Base-by-base conservation (phyloP, 2,329 filamentous ascomycete species). In the Escovopsis sp. region DNA sequence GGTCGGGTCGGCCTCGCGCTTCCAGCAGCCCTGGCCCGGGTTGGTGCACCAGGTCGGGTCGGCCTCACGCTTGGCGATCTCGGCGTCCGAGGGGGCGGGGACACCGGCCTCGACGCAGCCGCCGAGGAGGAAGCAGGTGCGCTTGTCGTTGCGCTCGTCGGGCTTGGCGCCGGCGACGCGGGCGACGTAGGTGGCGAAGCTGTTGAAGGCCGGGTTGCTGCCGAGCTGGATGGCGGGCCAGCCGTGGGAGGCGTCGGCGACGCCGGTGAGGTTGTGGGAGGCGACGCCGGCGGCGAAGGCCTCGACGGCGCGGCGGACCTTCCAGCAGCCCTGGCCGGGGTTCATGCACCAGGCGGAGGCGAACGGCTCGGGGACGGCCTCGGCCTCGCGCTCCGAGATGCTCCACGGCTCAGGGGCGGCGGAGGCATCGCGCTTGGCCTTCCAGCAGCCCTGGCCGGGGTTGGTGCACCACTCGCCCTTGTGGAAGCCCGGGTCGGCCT, bases 111-210 rank as follows among this genome's bases (percentile, higher is more conserved):
- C 6, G 21, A 23, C 21, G 21, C 21, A 23, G 21, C 21, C 21
- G 21, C 21, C 21, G 21, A 23, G 21, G 21, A 23, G 6, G 21
- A 23, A 23, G 21, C 27, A 30, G 12, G 9, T 15, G 27, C n/a
- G 3, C 12, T 30, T 30, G 12, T 46, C 45, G 2, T 31, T 39
- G 31, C 39, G 40, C 43, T 52, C 50, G 37, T 45, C 35, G 5
- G 43, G 35, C 26, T 46, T 49, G 39, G 54, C 47, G 25, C 41
- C 35, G 11, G 50, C 40, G 34, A 50, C 42, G 32, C 51, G 46
- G 33, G 60, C 52, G 31, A 59, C 43, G 35, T 58, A 34, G 36
- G 47, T 43, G 42, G 58, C 56, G 29, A 64, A 57, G 38, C 62
- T 53, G 45, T 55, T 46, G 41, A 61, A 36, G 41, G 55, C 49